Percentiles rank a stretch among this genome's conserved stretches.
phyloP scores from a whole-genome alignment of 768 basidiomycete genomes.

The Nidularia sp. region DNA sequence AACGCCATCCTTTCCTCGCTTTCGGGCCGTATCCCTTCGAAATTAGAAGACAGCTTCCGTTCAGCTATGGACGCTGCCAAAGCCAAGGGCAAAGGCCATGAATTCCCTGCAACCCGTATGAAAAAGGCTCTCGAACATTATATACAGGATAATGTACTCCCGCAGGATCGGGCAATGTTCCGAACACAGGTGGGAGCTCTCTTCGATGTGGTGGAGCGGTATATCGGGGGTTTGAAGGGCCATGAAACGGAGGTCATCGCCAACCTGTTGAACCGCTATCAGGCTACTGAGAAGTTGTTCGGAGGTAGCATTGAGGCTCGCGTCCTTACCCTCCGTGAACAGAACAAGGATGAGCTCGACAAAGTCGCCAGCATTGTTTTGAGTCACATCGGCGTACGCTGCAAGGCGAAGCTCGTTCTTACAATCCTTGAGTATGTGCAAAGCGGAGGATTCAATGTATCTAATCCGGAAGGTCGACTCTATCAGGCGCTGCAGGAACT shows the following conservation, averaged over 20 bases:
- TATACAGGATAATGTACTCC: conserved; percentile 72
- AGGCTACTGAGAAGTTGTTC: conserved; percentile 86
- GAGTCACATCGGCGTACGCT: conserved; percentile 93
- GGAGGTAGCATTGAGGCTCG: conserved; percentile 93
- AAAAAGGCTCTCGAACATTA: conserved; percentile 86
- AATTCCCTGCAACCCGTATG: conserved; percentile 88
- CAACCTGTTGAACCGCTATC: conserved; percentile 72
- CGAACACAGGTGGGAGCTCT: conserved; percentile 66
- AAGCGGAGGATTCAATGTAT: conserved; percentile 68
- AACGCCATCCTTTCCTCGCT: conserved; percentile 81
- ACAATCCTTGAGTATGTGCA: conserved; percentile 90
- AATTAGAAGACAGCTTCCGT: conserved; percentile 85
- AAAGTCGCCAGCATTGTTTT: conserved; percentile 82
- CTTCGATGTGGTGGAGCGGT: conserved; percentile 74
- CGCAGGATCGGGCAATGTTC: conserved; percentile 80
- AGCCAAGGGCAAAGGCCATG: conserved; percentile 65
- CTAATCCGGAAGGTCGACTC: conserved; percentile 68
- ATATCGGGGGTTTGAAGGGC: conserved; percentile 76
- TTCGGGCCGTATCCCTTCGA: conserved; percentile 89
- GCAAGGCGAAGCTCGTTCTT: conserved; percentile 86
- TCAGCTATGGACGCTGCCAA: conserved; percentile 73
- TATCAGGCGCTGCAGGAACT: conserved; percentile 77
- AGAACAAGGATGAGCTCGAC: conserved; percentile 90
- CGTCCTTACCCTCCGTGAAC: conserved; percentile 84
- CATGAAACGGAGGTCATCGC: conserved; percentile 84